phyloP scores from a whole-genome alignment of 139 green algal species.

The Chlorella sp. region DNA sequence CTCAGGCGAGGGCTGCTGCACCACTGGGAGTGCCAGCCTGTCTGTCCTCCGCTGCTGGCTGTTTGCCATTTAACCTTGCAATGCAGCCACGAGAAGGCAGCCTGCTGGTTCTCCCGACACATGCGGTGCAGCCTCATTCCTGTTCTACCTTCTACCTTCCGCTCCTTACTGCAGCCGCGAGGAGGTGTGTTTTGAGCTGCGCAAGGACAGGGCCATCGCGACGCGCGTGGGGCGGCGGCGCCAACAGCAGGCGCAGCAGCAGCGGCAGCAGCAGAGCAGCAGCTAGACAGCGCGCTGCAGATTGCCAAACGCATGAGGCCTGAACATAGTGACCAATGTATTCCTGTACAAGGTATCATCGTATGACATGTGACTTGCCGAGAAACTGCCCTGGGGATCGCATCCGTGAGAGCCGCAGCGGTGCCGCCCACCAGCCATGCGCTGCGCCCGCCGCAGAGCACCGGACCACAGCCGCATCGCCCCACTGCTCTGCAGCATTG shows the following conservation, averaged over 20 bases:
- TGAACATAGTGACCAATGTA: neutral
- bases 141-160: too few species aligned
- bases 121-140: too few species aligned
- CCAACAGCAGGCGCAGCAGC: neutral
- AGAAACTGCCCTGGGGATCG: too few species aligned
- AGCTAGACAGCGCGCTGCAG: neutral
- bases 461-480: neutral
- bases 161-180: slow-evolving; percentile 1
- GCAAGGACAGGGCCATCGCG: neutral
- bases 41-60: too few species aligned
- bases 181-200: slow-evolving; percentile 14
- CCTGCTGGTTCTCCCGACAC: too few species aligned
- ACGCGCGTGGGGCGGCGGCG: neutral
- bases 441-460: too few species aligned
- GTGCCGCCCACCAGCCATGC: too few species aligned
- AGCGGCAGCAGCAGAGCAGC: neutral
- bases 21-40: too few species aligned
- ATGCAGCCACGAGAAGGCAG: too few species aligned
- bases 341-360: neutral
- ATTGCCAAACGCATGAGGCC: too few species aligned
- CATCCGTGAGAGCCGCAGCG: too few species aligned
- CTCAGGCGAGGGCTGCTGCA: neutral
- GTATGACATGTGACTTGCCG: neutral
- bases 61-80: too few species aligned
- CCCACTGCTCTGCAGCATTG: neutral